Evolutionary conservation across 352 stramenopile genomes (phyloP).

Genomic region (Phytopythium ostracodes): DNA sequence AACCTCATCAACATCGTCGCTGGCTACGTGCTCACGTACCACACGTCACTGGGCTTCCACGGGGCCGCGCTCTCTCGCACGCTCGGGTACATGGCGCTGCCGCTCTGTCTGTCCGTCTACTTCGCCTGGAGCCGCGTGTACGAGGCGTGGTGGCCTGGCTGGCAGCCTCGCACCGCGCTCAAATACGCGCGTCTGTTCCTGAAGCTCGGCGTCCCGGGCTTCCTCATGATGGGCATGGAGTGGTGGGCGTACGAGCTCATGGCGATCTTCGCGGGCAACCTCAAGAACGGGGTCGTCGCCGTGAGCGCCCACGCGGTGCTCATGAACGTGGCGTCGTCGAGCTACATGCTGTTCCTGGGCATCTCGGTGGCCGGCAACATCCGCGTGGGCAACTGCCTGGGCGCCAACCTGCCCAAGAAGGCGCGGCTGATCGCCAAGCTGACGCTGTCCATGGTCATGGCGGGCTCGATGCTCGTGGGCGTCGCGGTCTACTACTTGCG

Average conservation of each 20-base stretch:
- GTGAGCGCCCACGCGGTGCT: slow-evolving; percentile 71
- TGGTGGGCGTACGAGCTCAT: slow-evolving; percentile 82
- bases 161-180: slow-evolving; percentile 44
- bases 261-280: slow-evolving; percentile 58
- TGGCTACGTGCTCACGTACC: slow-evolving; percentile 69
- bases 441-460: slow-evolving; percentile 23
- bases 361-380: slow-evolving; percentile 61
- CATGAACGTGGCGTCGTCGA: slow-evolving; percentile 59
- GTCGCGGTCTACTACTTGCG: slow-evolving; percentile 33
- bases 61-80: slow-evolving; percentile 63
- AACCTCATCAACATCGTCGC: slow-evolving; percentile 58
- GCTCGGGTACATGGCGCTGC: slow-evolving; percentile 44
- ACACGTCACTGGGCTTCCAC: slow-evolving; percentile 67
- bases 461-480: slow-evolving; percentile 28
- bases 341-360: slow-evolving; percentile 79
- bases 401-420: slow-evolving; percentile 49
- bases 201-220: slow-evolving; percentile 46
- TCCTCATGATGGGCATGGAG: slow-evolving; percentile 66
- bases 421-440: slow-evolving; percentile 49
- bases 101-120: slow-evolving; percentile 47
- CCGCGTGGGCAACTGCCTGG: slow-evolving; percentile 69
- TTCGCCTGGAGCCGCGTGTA: slow-evolving; percentile 32
- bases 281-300: slow-evolving; percentile 50
- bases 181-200: slow-evolving; percentile 56
- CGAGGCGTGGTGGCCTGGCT: slow-evolving; percentile 58